A percentile compares a stretch with the other conserved stretches of the same genome.
phyloP scores from a whole-genome alignment of 2,329 filamentous ascomycete genomes.

The Cercospora brassicicola region DNA sequence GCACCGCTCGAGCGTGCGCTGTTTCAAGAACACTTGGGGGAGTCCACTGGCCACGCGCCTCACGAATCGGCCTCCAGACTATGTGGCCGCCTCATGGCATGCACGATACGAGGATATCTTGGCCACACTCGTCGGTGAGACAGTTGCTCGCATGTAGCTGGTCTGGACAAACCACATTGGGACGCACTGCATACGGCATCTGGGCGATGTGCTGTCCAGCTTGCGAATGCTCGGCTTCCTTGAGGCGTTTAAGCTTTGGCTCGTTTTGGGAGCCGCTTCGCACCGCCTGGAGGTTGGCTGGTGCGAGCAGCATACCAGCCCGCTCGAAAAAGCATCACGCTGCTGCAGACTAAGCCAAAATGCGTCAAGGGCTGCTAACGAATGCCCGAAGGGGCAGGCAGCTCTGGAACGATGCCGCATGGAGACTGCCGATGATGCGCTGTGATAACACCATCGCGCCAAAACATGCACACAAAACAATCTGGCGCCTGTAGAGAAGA shows the following conservation, averaged over 20 bases:
- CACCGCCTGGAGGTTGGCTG: constrained; percentile 7
- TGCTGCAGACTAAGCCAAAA: neutral
- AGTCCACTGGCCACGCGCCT: neutral
- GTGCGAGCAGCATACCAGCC: neutral
- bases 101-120: neutral
- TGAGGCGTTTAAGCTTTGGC: constrained; percentile 7
- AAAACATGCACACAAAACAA: neutral
- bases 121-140: neutral
- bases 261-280: constrained; percentile 7
- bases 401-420: neutral
- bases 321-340: neutral
- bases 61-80: neutral
- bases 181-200: neutral
- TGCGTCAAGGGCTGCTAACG: neutral
- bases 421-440: constrained; percentile 10
- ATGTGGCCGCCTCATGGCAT: neutral
- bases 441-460: constrained; percentile 8
- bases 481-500: neutral
- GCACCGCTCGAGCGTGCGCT: neutral
- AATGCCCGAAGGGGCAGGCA: neutral
- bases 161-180: neutral
- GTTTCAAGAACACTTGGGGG: neutral
- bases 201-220: neutral
- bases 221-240: neutral
- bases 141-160: neutral